A percentile compares a stretch with the other conserved stretches of the same genome.
Conservation (phyloP, 2,329 filamentous ascomycete species). For the Canariomyces notabilis region DNA sequence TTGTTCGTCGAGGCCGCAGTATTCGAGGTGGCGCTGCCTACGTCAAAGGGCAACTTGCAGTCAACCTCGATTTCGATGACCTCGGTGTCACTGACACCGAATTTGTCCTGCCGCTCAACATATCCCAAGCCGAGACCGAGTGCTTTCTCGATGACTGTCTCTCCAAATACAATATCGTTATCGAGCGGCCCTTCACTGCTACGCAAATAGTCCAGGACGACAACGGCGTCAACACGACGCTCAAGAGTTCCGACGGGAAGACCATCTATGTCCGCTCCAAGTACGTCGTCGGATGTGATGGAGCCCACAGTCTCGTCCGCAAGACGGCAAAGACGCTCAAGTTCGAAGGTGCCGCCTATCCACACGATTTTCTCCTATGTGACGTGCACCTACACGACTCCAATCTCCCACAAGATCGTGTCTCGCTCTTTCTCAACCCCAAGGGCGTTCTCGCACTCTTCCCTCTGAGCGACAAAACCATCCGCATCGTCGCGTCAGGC, state of each 20-base stretch:
- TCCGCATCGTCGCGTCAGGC: conserved; percentile 28
- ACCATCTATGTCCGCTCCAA: conserved; percentile 28
- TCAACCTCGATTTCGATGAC: conserved; percentile 30
- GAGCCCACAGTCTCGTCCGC: conserved; percentile 41
- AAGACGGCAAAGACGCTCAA: conserved; percentile 33
- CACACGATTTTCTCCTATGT: conserved; percentile 40
- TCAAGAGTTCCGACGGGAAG: conserved; percentile 21
- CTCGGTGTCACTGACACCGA: conserved; percentile 29
- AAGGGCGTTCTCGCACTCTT: conserved; percentile 35
- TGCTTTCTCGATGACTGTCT: conserved; percentile 29
- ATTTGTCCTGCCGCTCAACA: conserved; percentile 29
- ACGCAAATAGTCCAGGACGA: conserved; percentile 29
- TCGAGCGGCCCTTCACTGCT: conserved; percentile 31
- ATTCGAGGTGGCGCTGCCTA: conserved; percentile 36
- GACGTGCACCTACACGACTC: conserved; percentile 30
- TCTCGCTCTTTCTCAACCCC: conserved; percentile 24
- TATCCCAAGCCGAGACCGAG: conserved; percentile 35
- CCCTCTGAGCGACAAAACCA: conserved; percentile 26
- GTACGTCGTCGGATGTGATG: conserved; percentile 46
- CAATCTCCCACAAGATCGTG: conserved; percentile 22
- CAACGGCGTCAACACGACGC: conserved; percentile 25
- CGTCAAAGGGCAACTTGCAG: conserved; percentile 30
- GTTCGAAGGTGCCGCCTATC: conserved; percentile 39
- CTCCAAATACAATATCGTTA: conserved; percentile 21
- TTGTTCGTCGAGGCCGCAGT: conserved; percentile 34